Evolutionary conservation across 2,329 filamentous ascomycete species (phyloP), one percentile per base, ranked within the genome.

Genomic region (Ceratocystis cacaofunesta): DNA sequence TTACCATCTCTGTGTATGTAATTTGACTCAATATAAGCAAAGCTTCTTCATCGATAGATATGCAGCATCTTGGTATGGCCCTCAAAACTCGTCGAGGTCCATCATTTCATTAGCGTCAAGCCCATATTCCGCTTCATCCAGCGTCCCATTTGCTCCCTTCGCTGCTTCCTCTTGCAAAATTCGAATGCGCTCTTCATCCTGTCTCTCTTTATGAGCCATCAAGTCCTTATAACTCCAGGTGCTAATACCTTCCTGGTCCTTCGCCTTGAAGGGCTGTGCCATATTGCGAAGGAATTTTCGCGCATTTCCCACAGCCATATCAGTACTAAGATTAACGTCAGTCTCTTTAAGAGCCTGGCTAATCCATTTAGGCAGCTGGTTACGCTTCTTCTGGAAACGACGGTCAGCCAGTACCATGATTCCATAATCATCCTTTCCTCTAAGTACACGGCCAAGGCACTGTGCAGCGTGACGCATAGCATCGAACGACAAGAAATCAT

Each of bases 381-480:
- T 80, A 46, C 91, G 82, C 77, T 97, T 97, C 78, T 94, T 95
- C 73, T 90, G 87, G 75, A 96, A 99, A 19, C 94, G 85, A 52
- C 90, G 86, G 74, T 99, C 94, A 1, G 95, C 94, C 32, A 99
- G 80, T 3, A 99, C 92, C 94, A 99, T 99, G 78, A 99, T 90
- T n/a, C 94, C 94, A 75, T 99, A 99, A 75, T 99, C 94, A 73
- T 99, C 95, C 75, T 99, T 99, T 28, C 94, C 94, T 71, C 94
- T 83, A 68, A 99, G 79, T 55, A 99, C 94, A 73, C 94, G 92
- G 15, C 94, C 95, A 1, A 99, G 79, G 72, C 94, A 99, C 73
- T 99, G 94, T 0, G 94, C 92, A 15, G 94, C 94, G 73, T 99
- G 94, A n/a, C 94, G 86, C 92, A 99, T 99, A 25, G 94, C 94